Base-by-base conservation (phyloP, 148 eudicot species). In the Rhododendron molle region DNA sequence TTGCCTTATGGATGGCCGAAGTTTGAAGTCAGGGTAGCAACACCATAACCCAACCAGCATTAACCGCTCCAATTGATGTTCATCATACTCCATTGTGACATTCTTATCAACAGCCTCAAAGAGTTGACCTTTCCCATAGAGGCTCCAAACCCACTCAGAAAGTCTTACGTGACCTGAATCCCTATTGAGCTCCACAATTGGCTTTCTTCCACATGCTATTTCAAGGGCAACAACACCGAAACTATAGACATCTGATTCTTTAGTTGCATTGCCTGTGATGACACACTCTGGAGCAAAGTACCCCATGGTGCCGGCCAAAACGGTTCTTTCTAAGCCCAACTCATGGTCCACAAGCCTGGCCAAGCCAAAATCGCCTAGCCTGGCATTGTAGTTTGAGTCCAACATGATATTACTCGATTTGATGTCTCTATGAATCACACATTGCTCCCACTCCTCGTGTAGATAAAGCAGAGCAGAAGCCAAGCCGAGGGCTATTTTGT, bases 1-100 rank as follows among this genome's bases (percentile, higher is more conserved):
- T 76, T 86, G 85, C 47, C 34, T 76, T 11, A 86, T 73, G 21
- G 77, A 73, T 0, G 77, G 77, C 3, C 77, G 44, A 2, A 73
- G 77, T 12, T 16, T 32, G 77, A 12, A 7, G 4, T 34, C 77
- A 14, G 44, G 77, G 23, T 34, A 16, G 32, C 40, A 32, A 36
- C 77, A 73, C 77, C 44, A 34, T 14, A 73, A 5, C 77, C 77
- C 77, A 32, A 73, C 44, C 38, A 32, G 1, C 10, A 73, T 34
- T 30, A 73, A 73, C 77, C 44, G 43, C 23, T 73, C 77, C 5
- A 73, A 2, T 12, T 73, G 40, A 5, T 32, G 10, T 13, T 34
- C 2, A 15, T 73, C 44, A 10, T 26, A 73, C 14, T 73, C 77
- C 38, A 16, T 36, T 5, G 21, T 7, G 21, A 73, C 23, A 30